Conservation (phyloP, 768 basidiomycete genomes). For the Trametes cinnabarina region DNA sequence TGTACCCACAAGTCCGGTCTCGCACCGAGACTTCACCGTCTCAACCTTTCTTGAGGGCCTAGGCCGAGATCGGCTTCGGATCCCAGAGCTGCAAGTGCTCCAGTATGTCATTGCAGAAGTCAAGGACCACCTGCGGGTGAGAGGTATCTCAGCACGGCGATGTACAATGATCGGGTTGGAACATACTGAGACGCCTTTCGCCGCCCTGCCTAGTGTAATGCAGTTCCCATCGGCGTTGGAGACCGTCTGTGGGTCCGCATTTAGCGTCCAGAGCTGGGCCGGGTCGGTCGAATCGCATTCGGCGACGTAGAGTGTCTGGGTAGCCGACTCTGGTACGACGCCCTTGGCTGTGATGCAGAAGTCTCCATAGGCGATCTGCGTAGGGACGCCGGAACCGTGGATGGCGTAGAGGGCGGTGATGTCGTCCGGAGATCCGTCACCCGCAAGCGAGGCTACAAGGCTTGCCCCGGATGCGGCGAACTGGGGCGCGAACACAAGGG, state of each 20-base stretch:
- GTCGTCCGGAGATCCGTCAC: slow-evolving; percentile 11
- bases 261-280: slow-evolving; percentile 11
- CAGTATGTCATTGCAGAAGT: not conserved
- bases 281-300: slow-evolving; percentile 9
- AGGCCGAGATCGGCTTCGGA: slow-evolving; percentile 2
- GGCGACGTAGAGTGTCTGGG: slow-evolving; percentile 9
- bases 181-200: slow-evolving; percentile 5
- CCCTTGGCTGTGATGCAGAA: slow-evolving; percentile 13
- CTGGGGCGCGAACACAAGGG: slow-evolving; percentile 3
- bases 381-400: not conserved
- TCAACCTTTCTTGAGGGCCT: not conserved
- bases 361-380: slow-evolving; percentile 7
- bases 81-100: slow-evolving; percentile 6
- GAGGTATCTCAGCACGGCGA: not conserved
- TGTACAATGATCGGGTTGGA: not conserved
- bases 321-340: slow-evolving; percentile 2
- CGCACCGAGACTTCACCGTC: too few species aligned
- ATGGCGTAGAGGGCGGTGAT: slow-evolving; percentile 3
- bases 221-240: slow-evolving; percentile 19
- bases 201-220: slow-evolving; percentile 11
- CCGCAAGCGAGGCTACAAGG: not conserved
- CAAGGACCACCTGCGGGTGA: not conserved
- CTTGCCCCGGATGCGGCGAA: not conserved
- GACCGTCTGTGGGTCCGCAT: slow-evolving; percentile 9
- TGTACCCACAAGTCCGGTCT: too few species aligned